Conservation (phyloP, 768 basidiomycete species). For the button mushroom (Agaricus bisporus) region DNA sequence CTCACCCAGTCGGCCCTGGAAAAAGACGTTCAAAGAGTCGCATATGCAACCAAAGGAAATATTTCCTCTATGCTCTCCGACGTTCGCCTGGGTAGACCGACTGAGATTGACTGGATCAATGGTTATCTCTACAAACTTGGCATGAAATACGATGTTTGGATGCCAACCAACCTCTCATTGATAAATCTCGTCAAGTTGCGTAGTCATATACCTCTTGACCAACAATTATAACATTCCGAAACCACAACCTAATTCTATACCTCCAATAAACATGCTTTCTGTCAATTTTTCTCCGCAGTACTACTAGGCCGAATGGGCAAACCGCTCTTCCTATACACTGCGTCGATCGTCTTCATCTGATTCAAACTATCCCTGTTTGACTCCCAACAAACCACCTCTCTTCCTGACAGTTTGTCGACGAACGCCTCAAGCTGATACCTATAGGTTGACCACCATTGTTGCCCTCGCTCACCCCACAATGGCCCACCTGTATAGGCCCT, state of each 20-base stretch:
- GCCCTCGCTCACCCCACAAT: constrained; percentile 32
- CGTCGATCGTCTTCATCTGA: constrained; percentile 55
- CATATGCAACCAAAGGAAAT: constrained; percentile 53
- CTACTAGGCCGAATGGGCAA: constrained; percentile 14
- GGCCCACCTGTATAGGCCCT: constrained; percentile 43
- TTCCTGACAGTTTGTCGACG: constrained; percentile 50
- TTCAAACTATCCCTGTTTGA: constrained; percentile 44
- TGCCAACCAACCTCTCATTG: constrained; percentile 52
- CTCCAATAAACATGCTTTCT: not conserved
- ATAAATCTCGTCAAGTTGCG: constrained; percentile 57
- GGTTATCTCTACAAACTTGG: constrained; percentile 74
- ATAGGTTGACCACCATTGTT: constrained; percentile 55
- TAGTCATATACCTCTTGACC: constrained; percentile 47
- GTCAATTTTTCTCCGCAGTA: not conserved
- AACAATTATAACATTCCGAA: constrained; percentile 21
- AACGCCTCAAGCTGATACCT: constrained; percentile 60
- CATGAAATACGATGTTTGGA: constrained; percentile 44
- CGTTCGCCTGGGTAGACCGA: constrained; percentile 49
- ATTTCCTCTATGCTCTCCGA: constrained; percentile 81
- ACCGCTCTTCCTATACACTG: constrained; percentile 39
- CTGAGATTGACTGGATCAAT: constrained; percentile 80
- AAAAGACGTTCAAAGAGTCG: constrained; percentile 53
- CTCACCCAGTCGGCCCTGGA: constrained; percentile 42
- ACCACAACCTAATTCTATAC: not conserved
- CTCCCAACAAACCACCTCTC: constrained; percentile 49